Percentiles rank a stretch among this genome's conserved stretches.
phyloP scores from a whole-genome alignment of 2,329 filamentous ascomycete genomes.

The Colletotrichum caudatum region DNA sequence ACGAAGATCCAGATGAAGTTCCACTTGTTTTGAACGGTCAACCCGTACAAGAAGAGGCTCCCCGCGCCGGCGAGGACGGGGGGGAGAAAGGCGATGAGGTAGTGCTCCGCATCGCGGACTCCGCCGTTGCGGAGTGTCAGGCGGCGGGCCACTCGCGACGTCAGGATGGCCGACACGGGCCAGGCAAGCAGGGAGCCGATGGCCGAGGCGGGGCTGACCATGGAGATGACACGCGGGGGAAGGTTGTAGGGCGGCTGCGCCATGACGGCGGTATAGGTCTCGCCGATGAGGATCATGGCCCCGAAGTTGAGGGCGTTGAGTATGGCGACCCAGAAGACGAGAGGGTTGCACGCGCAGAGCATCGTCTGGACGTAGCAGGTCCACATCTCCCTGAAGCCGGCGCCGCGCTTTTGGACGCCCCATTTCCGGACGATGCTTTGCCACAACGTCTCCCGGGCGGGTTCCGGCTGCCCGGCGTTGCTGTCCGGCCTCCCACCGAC shows the following conservation, averaged over 20 bases:
- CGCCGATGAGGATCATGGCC: constrained; percentile 45
- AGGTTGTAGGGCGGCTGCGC: constrained; percentile 41
- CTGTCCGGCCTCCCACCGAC: constrained; percentile 1
- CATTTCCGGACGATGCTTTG: constrained; percentile 22
- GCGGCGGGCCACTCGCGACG: constrained; percentile 43
- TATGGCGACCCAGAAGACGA: constrained; percentile 46
- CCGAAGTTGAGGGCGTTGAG: constrained; percentile 46
- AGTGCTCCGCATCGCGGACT: constrained; percentile 46
- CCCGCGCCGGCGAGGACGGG: constrained; percentile 43
- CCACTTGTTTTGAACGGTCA: constrained; percentile 42
- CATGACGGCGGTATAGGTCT: constrained; percentile 43
- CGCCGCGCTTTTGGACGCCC: constrained; percentile 33
- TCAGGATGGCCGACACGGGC: constrained; percentile 39
- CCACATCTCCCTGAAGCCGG: constrained; percentile 37
- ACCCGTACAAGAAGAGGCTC: constrained; percentile 43
- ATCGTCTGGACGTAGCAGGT: constrained; percentile 44
- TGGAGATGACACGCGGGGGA: constrained; percentile 29
- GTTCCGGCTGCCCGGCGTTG: constrained; percentile 31
- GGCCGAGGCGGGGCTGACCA: constrained; percentile 34
- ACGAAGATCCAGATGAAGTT: constrained; percentile 38
- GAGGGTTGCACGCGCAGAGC: constrained; percentile 46
- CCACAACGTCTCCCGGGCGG: constrained; percentile 26
- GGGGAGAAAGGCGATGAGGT: constrained; percentile 45
- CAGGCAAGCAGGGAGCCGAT: constrained; percentile 42
- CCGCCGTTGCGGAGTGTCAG: constrained; percentile 45